Base-by-base conservation (phyloP, 257 asterid genomes). In the Przewalskia tangutica region DNA sequence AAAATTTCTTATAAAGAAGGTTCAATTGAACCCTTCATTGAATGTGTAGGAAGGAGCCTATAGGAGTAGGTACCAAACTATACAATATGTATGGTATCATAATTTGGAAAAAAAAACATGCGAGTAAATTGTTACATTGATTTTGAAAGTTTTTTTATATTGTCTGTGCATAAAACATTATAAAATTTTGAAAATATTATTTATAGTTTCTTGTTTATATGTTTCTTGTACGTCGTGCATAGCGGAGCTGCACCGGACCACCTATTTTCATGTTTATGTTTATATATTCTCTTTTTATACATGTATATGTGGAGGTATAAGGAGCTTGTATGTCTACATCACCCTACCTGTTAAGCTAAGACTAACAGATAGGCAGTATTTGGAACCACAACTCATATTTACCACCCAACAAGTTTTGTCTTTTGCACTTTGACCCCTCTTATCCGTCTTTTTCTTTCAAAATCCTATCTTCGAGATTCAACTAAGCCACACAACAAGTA, bases 391-490 rank as follows among this genome's bases (percentile, higher is more conserved):
- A 12, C 50, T 66, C 76, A 67, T 55, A 67, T 63, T 78, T 76
- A 14, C 27, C 80, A 65, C 68, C 77, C 79, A 79, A 67, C 36
- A 65, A 27, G 60, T 50, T 44, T 48, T 80, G 60, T 80, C 67
- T 65, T 53, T 54, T 58, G 85, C 81, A 60, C 81, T 77, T 85
- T 85, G 83, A 82, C 83, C 56, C 77, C 85, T 77, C 9, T 76
- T 79, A 34, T 44, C 58, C 67, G 23, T 84, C 51, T 20, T 42
- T 59, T 58, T 27, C 77, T 32, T 71, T 63, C 76, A 75, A 23
- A n/a, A n/a, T n/a, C n/a, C n/a, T 27, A 27, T 27, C 32, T 27
- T 27, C 1, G 32, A 2, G 32, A 27, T 27, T 27, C 1, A 27
- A 27, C 32, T 27, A 27, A 0, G 32, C 1, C 32, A 0, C 32